These are phyloP conservation scores for Echinochloa phyllopogon DNA, from an alignment of 176 grass and related monocot species.

Conservation along the genomic window DNA sequence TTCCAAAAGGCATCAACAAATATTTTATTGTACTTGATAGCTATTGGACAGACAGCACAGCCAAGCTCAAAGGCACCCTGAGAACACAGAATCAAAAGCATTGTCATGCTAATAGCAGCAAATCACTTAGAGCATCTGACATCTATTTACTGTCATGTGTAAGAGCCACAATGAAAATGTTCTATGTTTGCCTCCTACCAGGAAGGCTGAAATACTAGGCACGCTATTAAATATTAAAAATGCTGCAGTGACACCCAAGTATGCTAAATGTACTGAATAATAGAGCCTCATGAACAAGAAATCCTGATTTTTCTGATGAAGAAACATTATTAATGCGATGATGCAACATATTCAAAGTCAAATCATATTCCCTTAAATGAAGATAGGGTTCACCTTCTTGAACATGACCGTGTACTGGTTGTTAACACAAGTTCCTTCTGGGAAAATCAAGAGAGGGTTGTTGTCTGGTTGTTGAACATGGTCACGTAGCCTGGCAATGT, in stretches of 20 bases:
- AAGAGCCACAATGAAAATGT: neutral
- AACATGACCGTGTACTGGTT: constrained; percentile 99
- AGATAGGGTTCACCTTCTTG: constrained; percentile 75
- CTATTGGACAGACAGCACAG: constrained; percentile 97
- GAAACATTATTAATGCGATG: neutral
- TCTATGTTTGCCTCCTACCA: neutral
- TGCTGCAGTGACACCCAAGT: neutral
- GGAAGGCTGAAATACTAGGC: neutral
- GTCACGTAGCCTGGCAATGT: constrained; percentile 73
- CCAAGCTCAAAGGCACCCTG: constrained; percentile 98
- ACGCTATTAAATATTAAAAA: neutral
- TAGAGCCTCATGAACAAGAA: constrained; percentile 12
- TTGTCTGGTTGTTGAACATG: constrained; percentile 85
- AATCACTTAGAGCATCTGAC: neutral
- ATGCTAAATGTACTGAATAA: neutral
- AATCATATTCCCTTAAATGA: neutral
- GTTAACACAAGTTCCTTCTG: constrained; percentile 98
- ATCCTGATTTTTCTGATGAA: neutral
- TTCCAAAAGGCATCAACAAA: constrained; percentile 99
- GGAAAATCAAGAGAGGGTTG: constrained; percentile 95
- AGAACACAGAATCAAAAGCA: constrained; percentile 20
- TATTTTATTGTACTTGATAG: constrained; percentile 99
- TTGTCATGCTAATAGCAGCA: neutral
- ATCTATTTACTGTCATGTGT: neutral
- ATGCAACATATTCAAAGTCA: neutral